Evolutionary conservation across 2,329 filamentous ascomycete genomes (phyloP).

Genomic region (Dothideomycetes sp.): DNA sequence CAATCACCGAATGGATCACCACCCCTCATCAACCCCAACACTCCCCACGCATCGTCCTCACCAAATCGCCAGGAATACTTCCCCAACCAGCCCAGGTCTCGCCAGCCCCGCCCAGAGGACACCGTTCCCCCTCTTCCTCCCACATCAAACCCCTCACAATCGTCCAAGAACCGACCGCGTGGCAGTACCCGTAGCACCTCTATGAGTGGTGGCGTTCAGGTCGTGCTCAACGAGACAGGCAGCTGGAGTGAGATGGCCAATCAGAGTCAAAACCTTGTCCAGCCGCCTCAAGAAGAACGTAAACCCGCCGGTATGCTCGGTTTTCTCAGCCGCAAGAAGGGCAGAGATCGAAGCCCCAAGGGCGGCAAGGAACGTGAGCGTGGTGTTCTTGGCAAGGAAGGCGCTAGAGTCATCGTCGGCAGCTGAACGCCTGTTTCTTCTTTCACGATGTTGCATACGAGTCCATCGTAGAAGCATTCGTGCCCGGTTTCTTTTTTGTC

Average conservation of each 20-base stretch:
- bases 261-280: slow-evolving; percentile 65
- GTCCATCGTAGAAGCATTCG: background rate
- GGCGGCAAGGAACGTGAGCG: slow-evolving; percentile 70
- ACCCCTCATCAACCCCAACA: slow-evolving; percentile 28
- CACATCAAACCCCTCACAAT: slow-evolving; percentile 20
- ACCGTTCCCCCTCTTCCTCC: slow-evolving; percentile 16
- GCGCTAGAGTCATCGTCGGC: slow-evolving; percentile 56
- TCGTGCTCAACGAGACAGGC: slow-evolving; percentile 79
- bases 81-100: slow-evolving; percentile 20
- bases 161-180: slow-evolving; percentile 37
- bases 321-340: slow-evolving; percentile 82
- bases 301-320: slow-evolving; percentile 76
- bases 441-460: background rate
- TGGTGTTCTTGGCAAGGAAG: slow-evolving; percentile 90
- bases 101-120: slow-evolving; percentile 24
- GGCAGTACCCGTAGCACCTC: slow-evolving; percentile 63
- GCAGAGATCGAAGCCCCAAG: slow-evolving; percentile 83
- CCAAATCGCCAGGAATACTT: slow-evolving; percentile 20
- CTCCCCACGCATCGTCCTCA: slow-evolving; percentile 8
- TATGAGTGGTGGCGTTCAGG: slow-evolving; percentile 76
- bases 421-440: slow-evolving; percentile 18
- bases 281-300: slow-evolving; percentile 38
- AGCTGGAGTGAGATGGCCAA: slow-evolving; percentile 88
- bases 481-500: too few species aligned
- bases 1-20: slow-evolving; percentile 41